Conservation (phyloP, 1,284 basidiomycete species). For the Xanthoconium separans region DNA sequence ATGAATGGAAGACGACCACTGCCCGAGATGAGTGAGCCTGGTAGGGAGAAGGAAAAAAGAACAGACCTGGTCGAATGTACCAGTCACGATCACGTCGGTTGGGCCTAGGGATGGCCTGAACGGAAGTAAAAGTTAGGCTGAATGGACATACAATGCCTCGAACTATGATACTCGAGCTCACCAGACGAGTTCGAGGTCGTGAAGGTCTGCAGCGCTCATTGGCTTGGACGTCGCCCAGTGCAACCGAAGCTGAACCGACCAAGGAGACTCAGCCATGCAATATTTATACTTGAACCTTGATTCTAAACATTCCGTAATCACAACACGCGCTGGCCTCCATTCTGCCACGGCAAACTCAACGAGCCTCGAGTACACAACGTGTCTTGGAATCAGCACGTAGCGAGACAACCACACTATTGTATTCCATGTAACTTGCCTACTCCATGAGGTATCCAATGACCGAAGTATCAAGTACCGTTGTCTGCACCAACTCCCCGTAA, state of each 20-base stretch:
- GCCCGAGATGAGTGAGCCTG: slow-evolving; percentile 4
- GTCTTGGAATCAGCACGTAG: slow-evolving; percentile 6
- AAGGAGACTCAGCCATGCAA: background rate
- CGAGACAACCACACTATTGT: slow-evolving; percentile 1
- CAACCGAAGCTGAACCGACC: slow-evolving; percentile 20
- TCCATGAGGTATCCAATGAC: slow-evolving; percentile 8
- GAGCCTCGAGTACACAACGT: slow-evolving; percentile 17
- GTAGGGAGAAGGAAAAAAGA: background rate
- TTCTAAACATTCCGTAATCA: slow-evolving; percentile 25
- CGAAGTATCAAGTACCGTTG: slow-evolving; percentile 9
- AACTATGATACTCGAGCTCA: slow-evolving; percentile 26
- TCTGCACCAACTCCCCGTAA: slow-evolving; percentile 41
- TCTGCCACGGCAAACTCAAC: background rate
- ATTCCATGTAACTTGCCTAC: slow-evolving; percentile 7
- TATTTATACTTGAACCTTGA: slow-evolving; percentile 24
- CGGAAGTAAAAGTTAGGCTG: slow-evolving; percentile 1
- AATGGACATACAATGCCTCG: background rate
- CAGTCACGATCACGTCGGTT: slow-evolving; percentile 65
- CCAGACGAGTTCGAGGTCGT: slow-evolving; percentile 50
- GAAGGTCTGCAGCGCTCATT: slow-evolving; percentile 39
- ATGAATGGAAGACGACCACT: slow-evolving; percentile 67
- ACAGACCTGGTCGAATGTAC: slow-evolving; percentile 75
- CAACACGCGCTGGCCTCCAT: slow-evolving; percentile 16
- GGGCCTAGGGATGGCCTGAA: slow-evolving; percentile 51
- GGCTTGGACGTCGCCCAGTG: slow-evolving; percentile 16